Evolutionary conservation across 2,329 filamentous ascomycete species (phyloP), one percentile per base, ranked within the genome.

Genomic region (Akanthomyces muscarius): DNA sequence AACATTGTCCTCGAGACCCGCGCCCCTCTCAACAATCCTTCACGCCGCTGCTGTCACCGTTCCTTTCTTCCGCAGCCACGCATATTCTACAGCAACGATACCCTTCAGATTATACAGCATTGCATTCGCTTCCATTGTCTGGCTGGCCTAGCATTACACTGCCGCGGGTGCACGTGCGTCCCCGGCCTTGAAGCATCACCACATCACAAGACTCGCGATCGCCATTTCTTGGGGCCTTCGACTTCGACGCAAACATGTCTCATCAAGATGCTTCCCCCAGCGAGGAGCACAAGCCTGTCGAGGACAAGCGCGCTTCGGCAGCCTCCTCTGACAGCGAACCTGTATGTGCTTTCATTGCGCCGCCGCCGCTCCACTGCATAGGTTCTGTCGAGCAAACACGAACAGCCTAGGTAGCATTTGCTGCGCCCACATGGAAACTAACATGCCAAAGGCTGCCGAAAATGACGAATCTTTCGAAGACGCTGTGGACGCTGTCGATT

Each of bases 401-500:
- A 41, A 18, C 44, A 18, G 25, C 25, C 48, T 16, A 21, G 21
- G 21, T 21, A 45, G 14, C 3, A 18, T 23, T 36, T 23, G 33
- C 23, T 52, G 47, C 44, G 41, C 23, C 10, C 25, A 23, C 68
- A 63, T 69, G 68, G 55, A 65, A 33, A 45, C 62, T 36, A 28
- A 56, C 63, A 30, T 62, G 56, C 30, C 47, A n/a, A 45, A 77
- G 74, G 63, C 64, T 45, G 67, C 67, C 42, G 75, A 76, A 36
- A 63, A 61, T 16, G 64, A 71, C 38, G 76, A 77, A 47, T 68
- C 84, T 18, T 96, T 96, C 71, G 91, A 96, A 77, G 92, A 97
- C 80, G 92, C 91, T 62, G 79, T 86, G 68, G 89, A 91, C 74
- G 50, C 45, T 33, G 52, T 86, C 69, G 89, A 91, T 75, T 33